Base-by-base conservation (phyloP, 257 asterid species). In the Nicotiana attenuata region DNA sequence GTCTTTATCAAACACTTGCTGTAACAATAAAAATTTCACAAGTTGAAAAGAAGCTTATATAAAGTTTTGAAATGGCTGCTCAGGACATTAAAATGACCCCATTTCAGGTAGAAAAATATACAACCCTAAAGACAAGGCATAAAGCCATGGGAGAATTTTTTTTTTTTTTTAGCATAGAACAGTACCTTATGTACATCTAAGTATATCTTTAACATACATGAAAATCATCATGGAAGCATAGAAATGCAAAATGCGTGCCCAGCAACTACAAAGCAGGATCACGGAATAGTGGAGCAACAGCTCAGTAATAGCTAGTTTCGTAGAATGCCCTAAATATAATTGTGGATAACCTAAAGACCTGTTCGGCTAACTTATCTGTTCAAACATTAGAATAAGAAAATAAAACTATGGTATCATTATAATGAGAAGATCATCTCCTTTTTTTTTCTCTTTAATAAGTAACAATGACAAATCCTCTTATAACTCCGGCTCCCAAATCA, bases 1-100 rank as follows among this genome's bases (percentile, higher is more conserved):
- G 76, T 89, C 92, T 80, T 82, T 89, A 80, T 89, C 92, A 57
- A 89, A 89, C 71, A 89, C 92, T 84, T 87, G 87, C 92, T 89
- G 79, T 66, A 24, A 80, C 81, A 76, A 77, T 80, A 38, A 52
- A 69, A 69, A 41, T 20, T 69, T 69, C 57, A 41, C 6, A 41
- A 41, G 33, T 28, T 41, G 31, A 41, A 69, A 10, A 22, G 3
- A 69, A 41, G 57, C 2, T 38, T 11, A 20, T 11, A 69, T 38
- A 20, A 20, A 38, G 3, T 5, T 68, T 68, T 68, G 55, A 68
- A 19, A 68, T 68, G 33, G 77, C 33, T 69, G 24, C 56, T 69
- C 57, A 38, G 31, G 77, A 41, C 64, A 41, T 41, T 69, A 17
- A 19, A 69, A 20, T 11, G 57, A 69, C 41, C 77, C 26, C 57